phyloP scores from a whole-genome alignment of 345 rosid species.

The Schrenkiella parvula region DNA sequence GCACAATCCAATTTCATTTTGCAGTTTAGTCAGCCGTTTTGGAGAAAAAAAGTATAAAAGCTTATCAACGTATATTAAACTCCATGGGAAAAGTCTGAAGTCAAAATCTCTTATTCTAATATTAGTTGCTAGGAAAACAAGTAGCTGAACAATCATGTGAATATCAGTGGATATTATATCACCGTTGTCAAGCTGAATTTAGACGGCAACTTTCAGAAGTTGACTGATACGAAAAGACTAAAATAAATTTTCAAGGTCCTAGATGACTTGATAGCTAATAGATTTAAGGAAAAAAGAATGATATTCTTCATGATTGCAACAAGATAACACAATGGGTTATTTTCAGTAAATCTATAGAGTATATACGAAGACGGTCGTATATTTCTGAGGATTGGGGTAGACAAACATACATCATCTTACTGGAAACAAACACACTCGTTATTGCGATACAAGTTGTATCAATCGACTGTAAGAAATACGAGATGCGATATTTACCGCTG shows the following conservation, averaged over 20 bases:
- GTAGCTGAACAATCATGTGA: neutral
- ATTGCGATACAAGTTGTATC: constrained; percentile 16
- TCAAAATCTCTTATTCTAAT: neutral
- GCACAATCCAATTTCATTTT: neutral
- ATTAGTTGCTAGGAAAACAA: neutral
- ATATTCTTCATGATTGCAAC: neutral
- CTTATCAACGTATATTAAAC: neutral
- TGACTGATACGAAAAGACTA: constrained; percentile 7
- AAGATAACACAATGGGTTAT: neutral
- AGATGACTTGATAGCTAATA: neutral
- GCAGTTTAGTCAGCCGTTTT: constrained; percentile 1
- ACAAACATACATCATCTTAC: neutral
- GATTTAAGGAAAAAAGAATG: neutral
- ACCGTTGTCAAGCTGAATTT: constrained; percentile 10
- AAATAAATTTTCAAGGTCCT: neutral
- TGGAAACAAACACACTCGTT: neutral
- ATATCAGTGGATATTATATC: neutral
- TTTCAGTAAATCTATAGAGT: constrained; percentile 14
- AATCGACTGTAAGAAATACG: constrained; percentile 1
- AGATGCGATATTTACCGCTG: constrained; percentile 18
- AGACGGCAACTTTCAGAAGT: constrained; percentile 15
- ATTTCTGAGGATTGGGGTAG: constrained; percentile 1
- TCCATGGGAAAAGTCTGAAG: constrained; percentile 8
- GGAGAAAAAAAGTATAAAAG: neutral
- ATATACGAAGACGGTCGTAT: neutral